Percentiles rank a stretch among this genome's conserved stretches.
Evolutionary conservation across 2,329 filamentous ascomycete genomes (phyloP).

Genomic region (Penicillium sp.): DNA sequence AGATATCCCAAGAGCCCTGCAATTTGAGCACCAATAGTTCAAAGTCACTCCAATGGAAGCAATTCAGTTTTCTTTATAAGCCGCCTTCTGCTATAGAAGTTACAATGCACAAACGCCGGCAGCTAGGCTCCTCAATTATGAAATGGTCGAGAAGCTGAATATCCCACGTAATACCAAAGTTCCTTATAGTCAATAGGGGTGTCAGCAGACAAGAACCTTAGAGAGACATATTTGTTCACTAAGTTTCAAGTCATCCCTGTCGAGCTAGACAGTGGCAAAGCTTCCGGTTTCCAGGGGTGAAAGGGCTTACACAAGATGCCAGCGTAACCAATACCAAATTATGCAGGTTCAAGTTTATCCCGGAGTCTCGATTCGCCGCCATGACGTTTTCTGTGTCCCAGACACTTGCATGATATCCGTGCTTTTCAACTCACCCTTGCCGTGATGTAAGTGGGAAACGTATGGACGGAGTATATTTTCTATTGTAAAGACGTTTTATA

Average conservation of each 20-base stretch:
- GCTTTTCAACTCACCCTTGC: neutral
- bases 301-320: neutral
- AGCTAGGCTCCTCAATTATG: neutral
- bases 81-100: neutral
- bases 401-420: neutral
- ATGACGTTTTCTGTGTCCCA: neutral
- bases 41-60: neutral
- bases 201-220: neutral
- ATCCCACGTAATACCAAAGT: neutral
- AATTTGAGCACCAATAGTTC: too few species aligned
- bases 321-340: neutral
- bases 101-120: neutral
- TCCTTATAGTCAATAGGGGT: neutral
- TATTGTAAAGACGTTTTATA: too few species aligned
- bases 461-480: too few species aligned
- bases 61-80: neutral
- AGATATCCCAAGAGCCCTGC: too few species aligned
- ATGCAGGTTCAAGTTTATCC: neutral
- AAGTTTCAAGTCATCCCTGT: neutral
- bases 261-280: neutral
- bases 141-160: neutral
- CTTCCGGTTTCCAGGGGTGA: neutral
- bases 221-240: neutral
- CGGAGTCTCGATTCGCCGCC: neutral
- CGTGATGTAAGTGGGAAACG: too few species aligned